phyloP scores from a whole-genome alignment of 192 early-diverging fungal species.

The Entomortierella lignicola region DNA sequence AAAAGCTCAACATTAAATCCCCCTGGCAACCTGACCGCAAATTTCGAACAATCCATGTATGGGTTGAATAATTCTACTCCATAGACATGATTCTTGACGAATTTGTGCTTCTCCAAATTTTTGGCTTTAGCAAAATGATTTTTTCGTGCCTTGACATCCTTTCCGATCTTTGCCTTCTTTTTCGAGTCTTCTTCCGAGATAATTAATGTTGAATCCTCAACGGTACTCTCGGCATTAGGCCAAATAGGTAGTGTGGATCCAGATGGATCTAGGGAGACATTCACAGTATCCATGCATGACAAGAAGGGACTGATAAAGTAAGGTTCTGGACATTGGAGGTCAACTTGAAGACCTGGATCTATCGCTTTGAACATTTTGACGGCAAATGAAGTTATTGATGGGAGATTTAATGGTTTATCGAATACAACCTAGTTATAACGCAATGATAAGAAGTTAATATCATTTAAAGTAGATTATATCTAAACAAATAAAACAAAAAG shows the following conservation, averaged over 20 bases:
- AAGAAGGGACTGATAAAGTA: conserved; percentile 22
- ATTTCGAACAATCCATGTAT: conserved; percentile 19
- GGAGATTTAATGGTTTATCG: conserved; percentile 16
- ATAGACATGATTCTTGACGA: conserved; percentile 19
- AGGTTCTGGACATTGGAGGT: conserved; percentile 15
- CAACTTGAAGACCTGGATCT: conserved; percentile 19
- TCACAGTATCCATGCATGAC: conserved; percentile 16
- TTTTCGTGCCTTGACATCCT: not conserved
- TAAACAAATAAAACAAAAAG: conserved; percentile 1
- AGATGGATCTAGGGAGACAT: not conserved
- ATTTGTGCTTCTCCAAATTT: conserved; percentile 2
- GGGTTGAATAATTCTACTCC: conserved; percentile 26
- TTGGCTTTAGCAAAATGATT: conserved; percentile 18
- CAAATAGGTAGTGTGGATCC: not conserved
- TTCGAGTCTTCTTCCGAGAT: conserved; percentile 10
- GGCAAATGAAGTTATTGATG: conserved; percentile 9
- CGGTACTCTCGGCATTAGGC: conserved; percentile 1
- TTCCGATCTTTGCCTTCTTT: conserved; percentile 7
- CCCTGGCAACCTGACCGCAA: conserved; percentile 26
- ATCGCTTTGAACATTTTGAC: conserved; percentile 34
- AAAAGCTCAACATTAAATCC: conserved; percentile 12
- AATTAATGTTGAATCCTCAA: conserved; percentile 12
- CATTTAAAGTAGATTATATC: not conserved
- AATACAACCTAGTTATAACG: conserved; percentile 22
- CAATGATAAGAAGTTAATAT: not conserved